Base-by-base conservation (phyloP, 257 asterid genomes). In the Solanum dulcamara region DNA sequence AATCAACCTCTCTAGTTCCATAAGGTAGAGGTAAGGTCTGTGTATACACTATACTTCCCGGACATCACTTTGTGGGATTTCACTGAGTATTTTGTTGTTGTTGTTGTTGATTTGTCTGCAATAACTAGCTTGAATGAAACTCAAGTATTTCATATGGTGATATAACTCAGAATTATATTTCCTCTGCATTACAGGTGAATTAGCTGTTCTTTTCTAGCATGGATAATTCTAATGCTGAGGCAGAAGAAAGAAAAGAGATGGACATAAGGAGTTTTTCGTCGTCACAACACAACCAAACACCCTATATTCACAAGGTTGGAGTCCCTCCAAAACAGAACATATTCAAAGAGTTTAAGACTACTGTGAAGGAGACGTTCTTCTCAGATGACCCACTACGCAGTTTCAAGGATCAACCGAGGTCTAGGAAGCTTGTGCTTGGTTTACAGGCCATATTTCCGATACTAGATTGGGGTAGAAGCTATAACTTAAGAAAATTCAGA, bases 381-480 rank as follows among this genome's bases (percentile, higher is more conserved):
- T 81, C 81, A 7, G 88, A 86, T 50, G 88, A 86, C 33, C 88
- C 88, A 14, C n/a, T 86, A 24, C 86, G 88, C 3, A 18, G 13
- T 46, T 86, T 86, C 44, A 86, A 83, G 70, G 84, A 86, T 80
- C 84, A 86, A 75, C 13, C 88, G 1, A 84, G 55, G 80, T 86
- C 88, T n/a, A 86, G 86, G 84, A 86, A 83, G 71, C 3, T 86
- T 30, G 70, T 83, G 20, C 88, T 86, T 14, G 84, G 80, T 35
- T 44, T 86, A 32, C 86, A 70, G 60, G 86, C 86, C 3, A 68
- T 86, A 38, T 94, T 93, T 50, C 98, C 98, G 2, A 92, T 95
- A 94, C 79, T 95, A 5, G 95, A 92, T 5, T 95, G 98, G 98
- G 97, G 94, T 17, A 86, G 91, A 84, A 60, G 66, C 12, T 95